phyloP scores from a whole-genome alignment of 768 basidiomycete species.

The Amanita pseudoporphyria region DNA sequence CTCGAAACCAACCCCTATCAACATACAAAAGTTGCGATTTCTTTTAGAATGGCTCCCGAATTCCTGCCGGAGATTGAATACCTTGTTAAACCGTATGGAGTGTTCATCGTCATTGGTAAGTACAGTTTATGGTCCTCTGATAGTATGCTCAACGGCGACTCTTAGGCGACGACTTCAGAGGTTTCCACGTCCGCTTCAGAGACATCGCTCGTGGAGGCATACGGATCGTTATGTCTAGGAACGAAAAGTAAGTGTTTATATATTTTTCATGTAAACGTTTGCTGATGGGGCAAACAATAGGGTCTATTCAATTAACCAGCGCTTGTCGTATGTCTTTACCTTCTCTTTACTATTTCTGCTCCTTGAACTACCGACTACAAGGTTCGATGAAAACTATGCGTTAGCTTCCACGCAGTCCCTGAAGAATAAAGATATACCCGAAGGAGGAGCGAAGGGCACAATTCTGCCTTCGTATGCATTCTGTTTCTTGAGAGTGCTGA shows the following conservation, averaged over 20 bases:
- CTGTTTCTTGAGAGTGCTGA: background rate
- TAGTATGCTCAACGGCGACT: background rate
- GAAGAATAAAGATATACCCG: conserved; percentile 98
- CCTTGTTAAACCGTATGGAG: conserved; percentile 86
- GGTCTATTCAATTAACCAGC: conserved; percentile 94
- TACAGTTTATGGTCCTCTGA: conserved; percentile 11
- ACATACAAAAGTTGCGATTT: conserved; percentile 93
- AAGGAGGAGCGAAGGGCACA: conserved; percentile 94
- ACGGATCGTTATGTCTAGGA: conserved; percentile 87
- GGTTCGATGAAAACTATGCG: conserved; percentile 95
- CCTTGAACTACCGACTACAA: conserved; percentile 2
- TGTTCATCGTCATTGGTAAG: conserved; percentile 85
- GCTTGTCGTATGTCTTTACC: conserved; percentile 48
- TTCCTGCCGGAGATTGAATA: conserved; percentile 96
- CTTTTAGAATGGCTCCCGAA: conserved; percentile 87
- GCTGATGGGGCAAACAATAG: conserved; percentile 23
- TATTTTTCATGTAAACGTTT: too few species aligned
- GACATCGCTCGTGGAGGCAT: conserved; percentile 98
- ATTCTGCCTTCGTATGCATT: conserved; percentile 77
- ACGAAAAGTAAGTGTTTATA: conserved; percentile 56
- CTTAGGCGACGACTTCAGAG: conserved; percentile 73
- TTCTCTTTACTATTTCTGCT: background rate
- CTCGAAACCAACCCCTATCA: conserved; percentile 99
- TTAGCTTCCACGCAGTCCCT: conserved; percentile 89
- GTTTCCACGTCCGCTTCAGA: conserved; percentile 91